These are phyloP conservation scores for Mycogone perniciosa DNA, from an alignment of 2,329 filamentous ascomycete species.

Conservation along the genomic window DNA sequence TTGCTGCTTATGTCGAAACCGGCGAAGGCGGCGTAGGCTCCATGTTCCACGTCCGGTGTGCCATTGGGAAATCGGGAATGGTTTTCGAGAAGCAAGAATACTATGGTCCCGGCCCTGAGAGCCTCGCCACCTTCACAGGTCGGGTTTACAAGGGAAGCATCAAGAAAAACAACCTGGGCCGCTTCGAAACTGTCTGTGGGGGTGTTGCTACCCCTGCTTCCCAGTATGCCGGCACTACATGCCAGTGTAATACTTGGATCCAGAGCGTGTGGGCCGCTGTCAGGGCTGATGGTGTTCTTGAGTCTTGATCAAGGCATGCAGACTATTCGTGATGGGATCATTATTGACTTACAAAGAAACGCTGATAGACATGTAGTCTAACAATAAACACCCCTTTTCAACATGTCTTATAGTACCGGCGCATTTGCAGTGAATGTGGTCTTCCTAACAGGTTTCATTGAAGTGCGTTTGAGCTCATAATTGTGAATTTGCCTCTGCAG, in stretches of 20 bases:
- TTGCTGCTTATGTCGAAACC: conserved; percentile 1
- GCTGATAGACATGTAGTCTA: too few relatives aligned
- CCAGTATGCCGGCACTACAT: neutral
- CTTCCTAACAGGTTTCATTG: too few relatives aligned
- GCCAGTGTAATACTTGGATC: conserved; percentile 3
- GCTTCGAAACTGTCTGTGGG: neutral
- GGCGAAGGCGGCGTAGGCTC: neutral
- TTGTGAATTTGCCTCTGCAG: too few relatives aligned
- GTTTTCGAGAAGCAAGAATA: conserved; percentile 5
- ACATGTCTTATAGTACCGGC: too few relatives aligned
- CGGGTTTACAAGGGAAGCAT: neutral
- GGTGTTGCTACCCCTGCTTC: neutral
- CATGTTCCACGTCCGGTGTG: conserved; percentile 5
- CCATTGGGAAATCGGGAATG: neutral
- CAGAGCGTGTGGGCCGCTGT: neutral
- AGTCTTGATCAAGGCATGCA: neutral
- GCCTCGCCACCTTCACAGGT: conserved; percentile 2
- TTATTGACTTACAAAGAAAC: too few relatives aligned
- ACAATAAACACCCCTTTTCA: too few relatives aligned
- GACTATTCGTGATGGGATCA: neutral
- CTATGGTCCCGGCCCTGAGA: neutral
- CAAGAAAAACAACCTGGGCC: neutral
- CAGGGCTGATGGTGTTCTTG: neutral
- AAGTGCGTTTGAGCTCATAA: too few relatives aligned
- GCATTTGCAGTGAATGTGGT: too few relatives aligned